These are phyloP conservation scores for Ehretia macrophylla DNA, from an alignment of 257 asterid genomes.

Conservation along the genomic window DNA sequence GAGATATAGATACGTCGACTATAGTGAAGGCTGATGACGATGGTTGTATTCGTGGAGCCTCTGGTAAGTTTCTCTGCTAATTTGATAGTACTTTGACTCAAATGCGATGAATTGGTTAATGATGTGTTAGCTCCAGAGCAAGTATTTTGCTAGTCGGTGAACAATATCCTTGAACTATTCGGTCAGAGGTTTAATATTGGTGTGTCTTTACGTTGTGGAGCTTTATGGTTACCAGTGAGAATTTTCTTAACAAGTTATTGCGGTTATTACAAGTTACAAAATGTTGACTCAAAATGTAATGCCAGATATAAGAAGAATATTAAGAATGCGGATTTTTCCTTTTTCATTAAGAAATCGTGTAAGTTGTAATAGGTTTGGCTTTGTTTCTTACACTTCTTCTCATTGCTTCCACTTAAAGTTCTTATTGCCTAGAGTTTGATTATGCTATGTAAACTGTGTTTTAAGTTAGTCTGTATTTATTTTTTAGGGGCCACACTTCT, in stretches of 20 bases:
- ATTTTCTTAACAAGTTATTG: too few species aligned
- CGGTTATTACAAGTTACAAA: neutral
- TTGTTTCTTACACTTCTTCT: neutral
- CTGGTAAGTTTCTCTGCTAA: constrained; percentile 45
- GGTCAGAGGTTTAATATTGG: neutral
- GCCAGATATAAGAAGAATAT: neutral
- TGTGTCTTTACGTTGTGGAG: neutral
- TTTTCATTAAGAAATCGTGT: too few species aligned
- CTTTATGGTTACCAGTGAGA: neutral
- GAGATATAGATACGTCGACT: constrained; percentile 86
- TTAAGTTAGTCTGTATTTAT: neutral
- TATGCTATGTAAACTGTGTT: neutral
- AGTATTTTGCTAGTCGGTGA: neutral
- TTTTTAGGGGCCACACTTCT: constrained; percentile 62
- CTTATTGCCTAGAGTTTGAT: neutral
- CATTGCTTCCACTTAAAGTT: neutral
- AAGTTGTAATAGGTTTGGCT: too few species aligned
- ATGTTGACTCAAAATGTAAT: neutral
- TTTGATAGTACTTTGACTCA: neutral
- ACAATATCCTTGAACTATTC: neutral
- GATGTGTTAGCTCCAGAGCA: neutral
- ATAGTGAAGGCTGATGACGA: constrained; percentile 73
- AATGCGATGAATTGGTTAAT: neutral
- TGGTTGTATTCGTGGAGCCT: constrained; percentile 76
- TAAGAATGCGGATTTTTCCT: too few species aligned